Evolutionary conservation across 768 basidiomycete species (phyloP), one percentile per base, ranked within the genome.

Genomic region (Lepiota subincarnata): DNA sequence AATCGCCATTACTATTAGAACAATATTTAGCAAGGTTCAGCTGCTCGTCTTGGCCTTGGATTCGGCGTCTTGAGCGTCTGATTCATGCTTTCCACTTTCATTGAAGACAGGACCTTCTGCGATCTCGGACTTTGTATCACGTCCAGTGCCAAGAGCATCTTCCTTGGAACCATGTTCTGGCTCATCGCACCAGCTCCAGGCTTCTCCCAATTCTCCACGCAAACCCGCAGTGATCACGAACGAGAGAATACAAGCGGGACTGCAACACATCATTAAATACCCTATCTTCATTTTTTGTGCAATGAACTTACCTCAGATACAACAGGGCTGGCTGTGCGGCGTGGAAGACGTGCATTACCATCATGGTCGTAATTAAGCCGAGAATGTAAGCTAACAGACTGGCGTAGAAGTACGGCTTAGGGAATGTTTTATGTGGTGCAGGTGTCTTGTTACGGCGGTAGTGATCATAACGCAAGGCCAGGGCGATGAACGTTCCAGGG

Each of bases 301-400:
- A 14, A 31, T 12, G 26, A 14, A 53, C 80, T 63, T 60, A 88
- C 89, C 87, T 89, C 57, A 99, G 78, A 69, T 98, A 99, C 41
- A 99, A 73, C 50, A 99, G 70, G 1, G 96, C 96, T 1, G 96
- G 96, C 61, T 99, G 96, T 2, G 90, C 92, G 6, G 75, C 77
- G 28, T 75, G 73, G 60, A 83, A 86, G 37, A 70, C 63, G 63
- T 96, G 90, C 93, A 97, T 92, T 19, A 95, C 89, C 0, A 67
- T 62, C 82, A 97, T 92, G 6, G 95, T 95, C 12, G 74, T 76
- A 14, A 73, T 67, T 28, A 98, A 78, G 1, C 92, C 94, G 34
- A 73, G 51, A 18, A 86, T 70, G 68, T 98, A 98, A 19, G 86
- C 91, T 4, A 69, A 57, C 50, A 98, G 64, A 34, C 79, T 74